Evolutionary conservation across 1,284 basidiomycete genomes (phyloP), one percentile per base, ranked within the genome.

Genomic region (Afroboletus lepidellus): DNA sequence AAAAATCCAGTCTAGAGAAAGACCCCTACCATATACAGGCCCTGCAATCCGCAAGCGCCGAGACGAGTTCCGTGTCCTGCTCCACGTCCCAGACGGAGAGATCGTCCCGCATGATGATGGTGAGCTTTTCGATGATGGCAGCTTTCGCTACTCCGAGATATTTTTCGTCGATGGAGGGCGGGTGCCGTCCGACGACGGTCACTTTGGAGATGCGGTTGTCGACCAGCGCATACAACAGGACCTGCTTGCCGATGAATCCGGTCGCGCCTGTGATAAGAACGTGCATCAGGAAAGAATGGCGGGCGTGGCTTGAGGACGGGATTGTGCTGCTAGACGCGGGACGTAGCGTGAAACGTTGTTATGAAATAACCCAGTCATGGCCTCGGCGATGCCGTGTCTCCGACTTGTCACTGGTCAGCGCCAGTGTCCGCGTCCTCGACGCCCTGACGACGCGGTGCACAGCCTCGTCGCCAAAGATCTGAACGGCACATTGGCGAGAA

Each of bases 11-110:
- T 18, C 18, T n/a, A 33, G 25, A 21, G 27, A 9, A 30, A 4
- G 24, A 29, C 32, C 18, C 49, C 3, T 48, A 66, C 63, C 63
- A 67, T 48, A 67, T 61, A 27, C 65, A 67, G 4, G 63, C 58
- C 25, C 33, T 61, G 29, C 62, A 65, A 29, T 63, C 60, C 3
- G 36, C 50, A 21, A 64, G 58, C 8, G 50, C 59, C 3, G 56
- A 56, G 32, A 60, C 59, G 16, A 65, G 55, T 38, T 63, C 57
- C 0, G 51, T 42, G 32, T 67, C 65, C 20, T 16, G 24, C 8
- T 65, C 63, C 25, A 56, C 67, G 21, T 65, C 61, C 65, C 65
- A 67, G 15, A 53, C n/a, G 18, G 61, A 57, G 20, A 67, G 58
- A 41, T 65, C 65, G 1, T 61, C 53, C 15, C 60, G 64, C 1